These are phyloP conservation scores for Penicillium sp. DNA, from an alignment of 2,329 filamentous ascomycete genomes.

Conservation along the genomic window DNA sequence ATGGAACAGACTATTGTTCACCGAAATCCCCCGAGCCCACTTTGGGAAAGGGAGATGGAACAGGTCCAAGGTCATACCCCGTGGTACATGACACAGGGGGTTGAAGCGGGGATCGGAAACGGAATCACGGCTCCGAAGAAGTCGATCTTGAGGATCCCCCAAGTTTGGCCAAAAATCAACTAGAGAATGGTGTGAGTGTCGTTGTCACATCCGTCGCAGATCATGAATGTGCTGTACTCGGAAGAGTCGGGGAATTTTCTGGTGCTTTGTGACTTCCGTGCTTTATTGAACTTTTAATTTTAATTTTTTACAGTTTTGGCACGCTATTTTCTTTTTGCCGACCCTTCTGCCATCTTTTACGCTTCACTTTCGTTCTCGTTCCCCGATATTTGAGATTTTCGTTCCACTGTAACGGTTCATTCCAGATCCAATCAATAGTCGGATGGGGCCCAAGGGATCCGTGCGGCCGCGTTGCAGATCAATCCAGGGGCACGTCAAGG, in stretches of 20 bases:
- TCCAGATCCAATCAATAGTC: conserved; percentile 28
- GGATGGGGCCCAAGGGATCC: conserved; percentile 20
- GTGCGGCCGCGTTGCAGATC: conserved; percentile 23
- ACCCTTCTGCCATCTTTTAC: not conserved
- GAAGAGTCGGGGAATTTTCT: conserved; percentile 16
- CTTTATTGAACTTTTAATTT: not conserved
- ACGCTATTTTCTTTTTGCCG: not conserved
- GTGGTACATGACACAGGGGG: conserved; percentile 4
- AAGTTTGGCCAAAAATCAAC: not conserved
- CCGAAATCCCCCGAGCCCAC: conserved; percentile 19
- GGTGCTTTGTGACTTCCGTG: not conserved
- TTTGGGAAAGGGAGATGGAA: conserved; percentile 1
- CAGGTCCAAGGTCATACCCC: conserved; percentile 5
- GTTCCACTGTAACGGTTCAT: conserved; percentile 22
- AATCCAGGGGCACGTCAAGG: conserved; percentile 22
- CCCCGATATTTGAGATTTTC: conserved; percentile 23
- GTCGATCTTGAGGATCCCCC: conserved; percentile 15
- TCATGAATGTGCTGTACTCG: not conserved
- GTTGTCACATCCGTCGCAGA: conserved; percentile 12
- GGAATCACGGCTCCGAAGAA: not conserved
- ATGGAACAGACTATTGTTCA: conserved; percentile 3
- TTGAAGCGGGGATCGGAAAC: not conserved
- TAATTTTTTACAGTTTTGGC: not conserved
- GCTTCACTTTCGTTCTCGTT: conserved; percentile 2
- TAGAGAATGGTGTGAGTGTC: conserved; percentile 1